These are phyloP conservation scores for Sporothrix variecibatus DNA, from an alignment of 2,329 filamentous ascomycete species.

Conservation along the genomic window DNA sequence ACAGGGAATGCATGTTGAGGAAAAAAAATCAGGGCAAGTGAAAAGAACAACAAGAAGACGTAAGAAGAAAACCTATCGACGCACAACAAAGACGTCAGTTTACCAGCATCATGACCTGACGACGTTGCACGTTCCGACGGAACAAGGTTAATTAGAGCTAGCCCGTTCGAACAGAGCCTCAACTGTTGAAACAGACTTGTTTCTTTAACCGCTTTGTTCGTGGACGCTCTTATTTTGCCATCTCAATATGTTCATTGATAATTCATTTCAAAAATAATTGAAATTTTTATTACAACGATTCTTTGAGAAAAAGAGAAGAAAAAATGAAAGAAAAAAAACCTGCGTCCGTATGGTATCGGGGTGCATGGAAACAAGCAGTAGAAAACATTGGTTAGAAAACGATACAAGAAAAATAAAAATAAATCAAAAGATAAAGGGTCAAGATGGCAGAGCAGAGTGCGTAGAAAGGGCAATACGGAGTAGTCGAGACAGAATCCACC, in stretches of 20 bases:
- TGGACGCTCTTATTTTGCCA: not conserved
- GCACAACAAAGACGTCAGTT: not conserved
- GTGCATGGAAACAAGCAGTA: not conserved
- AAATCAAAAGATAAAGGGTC: not conserved
- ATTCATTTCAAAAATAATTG: not conserved
- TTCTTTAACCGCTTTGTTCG: conserved; percentile 16
- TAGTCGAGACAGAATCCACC: not conserved
- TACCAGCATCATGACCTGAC: not conserved
- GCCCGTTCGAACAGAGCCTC: not conserved
- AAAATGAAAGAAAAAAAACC: no score
- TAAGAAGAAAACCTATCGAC: not conserved
- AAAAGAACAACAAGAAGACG: not conserved
- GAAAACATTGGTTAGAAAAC: no score
- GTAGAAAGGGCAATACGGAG: not conserved
- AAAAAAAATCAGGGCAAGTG: not conserved
- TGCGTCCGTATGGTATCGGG: not conserved
- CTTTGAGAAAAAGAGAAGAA: no score
- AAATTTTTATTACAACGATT: no score
- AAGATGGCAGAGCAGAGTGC: not conserved
- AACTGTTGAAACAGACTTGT: not conserved
- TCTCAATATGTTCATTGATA: not conserved
- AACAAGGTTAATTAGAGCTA: not conserved
- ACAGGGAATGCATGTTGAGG: not conserved
- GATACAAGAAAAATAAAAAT: not conserved
- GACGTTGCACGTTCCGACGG: not conserved